Evolutionary conservation across 2,329 filamentous ascomycete genomes (phyloP), one percentile per base, ranked within the genome.

Genomic region (Colletotrichum tofieldiae): DNA sequence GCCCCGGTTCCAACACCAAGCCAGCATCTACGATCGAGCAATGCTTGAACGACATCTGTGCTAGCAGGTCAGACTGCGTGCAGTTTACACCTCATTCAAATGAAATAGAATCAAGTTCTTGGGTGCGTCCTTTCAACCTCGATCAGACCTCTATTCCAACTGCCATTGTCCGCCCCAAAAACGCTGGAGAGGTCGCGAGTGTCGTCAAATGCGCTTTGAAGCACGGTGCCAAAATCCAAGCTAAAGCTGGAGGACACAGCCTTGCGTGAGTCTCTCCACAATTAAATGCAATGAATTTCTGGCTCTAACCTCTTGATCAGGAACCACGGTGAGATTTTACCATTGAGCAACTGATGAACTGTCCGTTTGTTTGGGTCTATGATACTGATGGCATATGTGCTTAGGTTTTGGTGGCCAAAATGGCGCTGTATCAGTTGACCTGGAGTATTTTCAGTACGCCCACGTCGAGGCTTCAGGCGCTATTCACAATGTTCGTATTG

Each of bases 201-300:
- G 86, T 89, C 8, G 84, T 93, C 45, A 85, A 86, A 59, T 92
- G 90, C 76, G 91, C 90, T 3, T 81, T 77, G 2, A 72, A 84
- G 41, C 81, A 83, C 70, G 81, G 81, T 8, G 78, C 88, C 63
- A 87, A 88, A 74, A 88, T 92, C 0, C 89, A 92, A 76, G 87
- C 90, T 18, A 88, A 85, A 74, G 89, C 89, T 2, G 90, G 91
- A 4, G 90, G 90, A 0, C 91, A 93, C 76, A 91, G 89, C 0
- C 93, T 90, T 74, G 90, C 83, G 86, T 88, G 77, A 76, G 85
- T 71, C n/a, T 2, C 2, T 26, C 8, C 7, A 6, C 9, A 18
- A 14, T 2, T 18, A 0, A 5, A 7, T 20, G 35, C 35, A 35
- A 3, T 54, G 12, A 5, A 23, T 37, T 14, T 0, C 12, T 3